Evolutionary conservation across 352 stramenopile genomes (phyloP).

Genomic region (Phytophthora crassamura): DNA sequence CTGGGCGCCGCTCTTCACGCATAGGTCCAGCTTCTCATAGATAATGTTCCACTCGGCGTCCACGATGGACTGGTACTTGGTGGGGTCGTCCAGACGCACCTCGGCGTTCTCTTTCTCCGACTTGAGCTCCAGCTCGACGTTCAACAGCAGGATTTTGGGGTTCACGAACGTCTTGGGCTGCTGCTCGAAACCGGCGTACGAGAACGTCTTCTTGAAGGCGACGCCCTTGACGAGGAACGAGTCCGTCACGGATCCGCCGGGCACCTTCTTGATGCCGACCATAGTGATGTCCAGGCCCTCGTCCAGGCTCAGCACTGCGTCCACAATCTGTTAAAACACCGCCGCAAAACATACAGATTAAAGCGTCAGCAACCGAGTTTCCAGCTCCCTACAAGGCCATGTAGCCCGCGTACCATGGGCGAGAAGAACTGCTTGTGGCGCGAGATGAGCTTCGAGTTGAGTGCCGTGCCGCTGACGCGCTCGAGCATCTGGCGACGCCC

Average conservation of each 20-base stretch:
- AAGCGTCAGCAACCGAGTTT: background rate
- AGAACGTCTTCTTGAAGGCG: conserved; percentile 99
- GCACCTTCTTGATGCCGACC: conserved; percentile 98
- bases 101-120: conserved; percentile 99
- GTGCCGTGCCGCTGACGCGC: conserved; percentile 94
- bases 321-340: conserved; percentile 82
- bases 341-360: conserved; percentile 17
- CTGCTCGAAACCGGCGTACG: conserved; percentile 99
- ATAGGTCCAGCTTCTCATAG: conserved; percentile 98
- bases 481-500: conserved; percentile 90
- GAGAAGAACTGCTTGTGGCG: conserved; percentile 98
- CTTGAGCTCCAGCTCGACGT: conserved; percentile 99
- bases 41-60: conserved; percentile 99
- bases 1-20: conserved; percentile 93
- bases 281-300: conserved; percentile 89
- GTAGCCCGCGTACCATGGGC: conserved; percentile 86
- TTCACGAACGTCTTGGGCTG: conserved; percentile 98
- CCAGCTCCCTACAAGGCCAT: background rate
- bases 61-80: conserved; percentile 99
- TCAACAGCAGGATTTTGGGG: conserved; percentile 97
- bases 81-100: conserved; percentile 97
- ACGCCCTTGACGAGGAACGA: conserved; percentile 98
- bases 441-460: conserved; percentile 99
- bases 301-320: conserved; percentile 95
- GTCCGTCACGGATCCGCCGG: conserved; percentile 96